Base-by-base conservation (phyloP, 2,329 filamentous ascomycete genomes). In the Exophiala sp. region DNA sequence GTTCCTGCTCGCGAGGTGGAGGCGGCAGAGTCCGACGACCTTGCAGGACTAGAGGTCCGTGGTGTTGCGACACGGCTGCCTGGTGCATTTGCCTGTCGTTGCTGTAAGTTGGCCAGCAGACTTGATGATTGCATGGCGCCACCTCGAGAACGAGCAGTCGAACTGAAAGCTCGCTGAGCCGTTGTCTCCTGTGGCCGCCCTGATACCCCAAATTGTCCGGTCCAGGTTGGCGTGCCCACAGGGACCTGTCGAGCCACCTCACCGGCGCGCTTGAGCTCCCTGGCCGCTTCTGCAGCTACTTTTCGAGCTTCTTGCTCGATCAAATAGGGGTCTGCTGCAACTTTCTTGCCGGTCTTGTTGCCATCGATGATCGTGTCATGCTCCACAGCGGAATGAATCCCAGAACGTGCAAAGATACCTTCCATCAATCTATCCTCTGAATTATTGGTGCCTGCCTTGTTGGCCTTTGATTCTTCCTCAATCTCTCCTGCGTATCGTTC, bases 171-270 rank as follows among this genome's bases (percentile, higher is more conserved):
- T 0, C 75, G 74, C 16, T 72, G 75, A 49, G 60, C 65, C 51
- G 65, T 73, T 50, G 67, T 70, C 29, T 72, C 74, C 21, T 80
- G 77, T 1, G 86, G 85, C 29, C 86, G 76, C 1, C 90, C 91
- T 3, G 82, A 82, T 43, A 84, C 78, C 8, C 91, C 91, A 40
- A 86, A 81, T 60, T 86, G 81, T 1, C 93, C 91, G 0, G 91
- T 97, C 91, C 91, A 97, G 1, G 91, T 96, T 7, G 93, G 87
- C 0, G 86, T 88, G 6, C 91, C 91, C 24, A 88, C 83, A 0
- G 87, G 87, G 1, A 91, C 74, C 7, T 74, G 77, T 9, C 81
- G 77, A 2, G 90, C 88, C 23, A 83, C 77, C 62, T 90, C 80
- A 35, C 80, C 82, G 8, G 88, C 83, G 52, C 80, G 80, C 23